Percentiles rank a stretch among this genome's conserved stretches.
Evolutionary conservation across 768 basidiomycete genomes (phyloP).

Genomic region (Leccinum obscurum): DNA sequence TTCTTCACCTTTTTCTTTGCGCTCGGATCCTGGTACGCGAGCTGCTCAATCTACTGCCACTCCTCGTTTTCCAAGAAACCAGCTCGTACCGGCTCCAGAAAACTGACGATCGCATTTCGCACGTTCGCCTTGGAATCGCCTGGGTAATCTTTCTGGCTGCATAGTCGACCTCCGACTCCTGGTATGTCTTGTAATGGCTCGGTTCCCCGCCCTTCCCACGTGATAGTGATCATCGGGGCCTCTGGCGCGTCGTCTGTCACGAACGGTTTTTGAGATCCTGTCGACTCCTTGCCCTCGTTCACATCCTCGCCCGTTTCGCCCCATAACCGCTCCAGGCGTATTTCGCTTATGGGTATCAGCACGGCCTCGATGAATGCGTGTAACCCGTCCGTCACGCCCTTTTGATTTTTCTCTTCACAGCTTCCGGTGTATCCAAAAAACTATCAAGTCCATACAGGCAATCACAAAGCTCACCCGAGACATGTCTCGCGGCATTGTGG

Average conservation of each 20-base stretch:
- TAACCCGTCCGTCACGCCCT: conserved; percentile 65
- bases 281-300: conserved; percentile 46
- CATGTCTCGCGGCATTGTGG: conserved; percentile 87
- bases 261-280: conserved; percentile 62
- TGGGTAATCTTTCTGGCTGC: conserved; percentile 75
- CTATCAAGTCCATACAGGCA: conserved; percentile 91
- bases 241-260: conserved; percentile 67
- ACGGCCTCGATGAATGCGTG: conserved; percentile 84
- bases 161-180: conserved; percentile 72
- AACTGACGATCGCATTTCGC: conserved; percentile 64
- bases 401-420: conserved; percentile 86
- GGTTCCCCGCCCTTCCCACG: conserved; percentile 73
- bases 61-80: conserved; percentile 76
- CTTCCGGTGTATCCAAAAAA: conserved; percentile 85
- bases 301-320: conserved; percentile 45
- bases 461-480: conserved; percentile 96
- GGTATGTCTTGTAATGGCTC: conserved; percentile 69
- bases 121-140: conserved; percentile 85
- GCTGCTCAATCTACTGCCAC: conserved; percentile 72
- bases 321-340: conserved; percentile 59
- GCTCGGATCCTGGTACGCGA: conserved; percentile 84
- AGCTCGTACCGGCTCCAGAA: conserved; percentile 80
- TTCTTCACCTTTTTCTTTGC: conserved; percentile 62
- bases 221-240: conserved; percentile 80
- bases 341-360: conserved; percentile 81